These are phyloP conservation scores for Chamaecyparis obtusa DNA, from an alignment of 75 land plant species.

Conservation along the genomic window DNA sequence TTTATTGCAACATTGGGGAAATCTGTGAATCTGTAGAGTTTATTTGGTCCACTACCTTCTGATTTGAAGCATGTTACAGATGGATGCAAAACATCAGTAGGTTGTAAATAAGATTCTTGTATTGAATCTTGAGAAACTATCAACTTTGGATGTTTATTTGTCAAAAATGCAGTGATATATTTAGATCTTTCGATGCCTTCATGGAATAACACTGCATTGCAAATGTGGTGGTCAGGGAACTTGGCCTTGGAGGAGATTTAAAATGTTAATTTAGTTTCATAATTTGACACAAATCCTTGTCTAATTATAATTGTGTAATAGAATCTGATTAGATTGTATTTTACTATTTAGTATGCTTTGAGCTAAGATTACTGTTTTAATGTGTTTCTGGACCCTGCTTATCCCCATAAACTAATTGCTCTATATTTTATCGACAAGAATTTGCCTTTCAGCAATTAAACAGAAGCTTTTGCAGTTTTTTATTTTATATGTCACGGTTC, in stretches of 20 bases:
- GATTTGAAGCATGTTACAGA: not conserved
- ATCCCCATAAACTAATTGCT: not conserved
- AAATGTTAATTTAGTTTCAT: not conserved
- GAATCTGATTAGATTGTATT: not conserved
- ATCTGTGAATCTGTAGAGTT: not conserved
- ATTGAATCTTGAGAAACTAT: not conserved
- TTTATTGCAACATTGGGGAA: not conserved
- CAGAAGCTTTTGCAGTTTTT: not conserved
- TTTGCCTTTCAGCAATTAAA: not conserved
- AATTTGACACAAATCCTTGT: not conserved
- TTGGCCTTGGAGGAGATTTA: too few species aligned
- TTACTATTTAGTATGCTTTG: not conserved
- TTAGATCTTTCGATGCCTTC: not conserved
- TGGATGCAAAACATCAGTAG: not conserved
- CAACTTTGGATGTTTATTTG: not conserved
- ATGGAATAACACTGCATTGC: not conserved
- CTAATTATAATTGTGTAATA: not conserved
- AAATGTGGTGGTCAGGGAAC: not conserved
- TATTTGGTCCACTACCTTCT: not conserved
- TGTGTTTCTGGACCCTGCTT: not conserved
- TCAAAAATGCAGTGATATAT: not conserved
- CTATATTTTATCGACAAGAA: not conserved
- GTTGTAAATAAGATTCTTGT: not conserved
- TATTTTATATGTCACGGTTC: not conserved
- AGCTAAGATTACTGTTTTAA: not conserved